Evolutionary conservation across 1,284 basidiomycete species (phyloP), one percentile per base, ranked within the genome.

Genomic region (Microbotryum lychnidis-dioicae): DNA sequence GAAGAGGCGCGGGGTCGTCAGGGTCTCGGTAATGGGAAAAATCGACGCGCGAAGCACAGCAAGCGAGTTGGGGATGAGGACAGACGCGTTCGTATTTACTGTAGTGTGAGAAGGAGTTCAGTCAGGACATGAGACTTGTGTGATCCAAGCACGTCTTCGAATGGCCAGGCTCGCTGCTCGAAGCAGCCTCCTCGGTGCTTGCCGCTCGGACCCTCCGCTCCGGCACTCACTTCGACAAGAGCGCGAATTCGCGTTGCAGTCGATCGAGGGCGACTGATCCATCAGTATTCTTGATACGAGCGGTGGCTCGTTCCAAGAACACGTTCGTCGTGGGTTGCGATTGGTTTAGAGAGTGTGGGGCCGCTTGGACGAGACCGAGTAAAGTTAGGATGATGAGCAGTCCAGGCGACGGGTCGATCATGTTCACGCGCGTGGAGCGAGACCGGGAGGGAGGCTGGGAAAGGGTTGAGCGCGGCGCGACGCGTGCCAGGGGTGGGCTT

Each of bases 41-140:
- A 51, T 57, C 44, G 50, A 27, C 58, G 27, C 2, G 4, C 5
- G 10, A 37, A 14, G 18, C 42, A 44, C 6, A 46, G 18, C 20
- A 33, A 29, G 16, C 6, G n/a, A 44, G 4, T 44, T 14, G 6
- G 27, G 29, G 1, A 4, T 42, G 47, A 14, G 16, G 14, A 25
- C 63, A 33, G 37, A 62, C 63, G 12, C 63, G 50, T 47, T 59
- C 51, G 31, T 61, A 66, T 25, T 66, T 66, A 25, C 64, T 66
- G 61, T 37, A 42, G 37, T 42, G 37, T 14, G 31, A 50, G n/a
- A 20, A 14, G 14, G 37, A 47, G 42, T 7, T 12, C 16, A n/a
- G 25, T 25, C 23, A 5, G 27, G 21, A 18, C 16, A 42, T 51
- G 31, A 47, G 49, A n/a, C 2, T 9, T 33, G 7, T 14, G n/a